Conservation (phyloP, 805 yeast species). For the Myxozyma sirexii region DNA sequence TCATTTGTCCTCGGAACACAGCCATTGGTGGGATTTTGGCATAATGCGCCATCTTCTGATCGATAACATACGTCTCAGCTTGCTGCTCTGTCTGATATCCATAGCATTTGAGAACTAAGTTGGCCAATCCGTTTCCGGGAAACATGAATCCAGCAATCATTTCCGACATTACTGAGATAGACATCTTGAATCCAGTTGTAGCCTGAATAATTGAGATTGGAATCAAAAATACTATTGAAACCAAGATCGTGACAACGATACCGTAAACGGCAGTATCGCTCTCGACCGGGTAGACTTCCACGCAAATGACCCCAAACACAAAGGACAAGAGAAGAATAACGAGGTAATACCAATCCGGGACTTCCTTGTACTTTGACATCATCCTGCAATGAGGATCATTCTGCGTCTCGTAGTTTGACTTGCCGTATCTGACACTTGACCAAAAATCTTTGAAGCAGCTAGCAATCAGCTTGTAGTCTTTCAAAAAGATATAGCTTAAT, state of each 20-base stretch:
- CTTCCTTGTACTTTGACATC: constrained; percentile 60
- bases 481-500: constrained; percentile 1
- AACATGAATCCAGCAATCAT: constrained; percentile 65
- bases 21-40: constrained; percentile 64
- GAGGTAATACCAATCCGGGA: constrained; percentile 66
- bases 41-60: constrained; percentile 67
- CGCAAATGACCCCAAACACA: constrained; percentile 48
- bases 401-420: constrained; percentile 31
- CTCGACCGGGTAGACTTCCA: constrained; percentile 48
- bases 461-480: constrained; percentile 6
- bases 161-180: constrained; percentile 65
- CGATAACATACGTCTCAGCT: constrained; percentile 57
- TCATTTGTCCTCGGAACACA: constrained; percentile 56
- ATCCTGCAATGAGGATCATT: constrained; percentile 58
- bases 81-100: constrained; percentile 60
- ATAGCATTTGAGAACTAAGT: constrained; percentile 63
- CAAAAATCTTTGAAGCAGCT: constrained; percentile 3
- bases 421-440: constrained; percentile 34
- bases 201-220: constrained; percentile 67
- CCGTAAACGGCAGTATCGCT: constrained; percentile 65
- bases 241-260: constrained; percentile 56
- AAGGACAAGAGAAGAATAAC: constrained; percentile 51
- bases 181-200: constrained; percentile 61
- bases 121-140: constrained; percentile 65
- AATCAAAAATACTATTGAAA: constrained; percentile 57